Base-by-base conservation (phyloP, 805 yeast genomes). In the Metschnikowia proteae region DNA sequence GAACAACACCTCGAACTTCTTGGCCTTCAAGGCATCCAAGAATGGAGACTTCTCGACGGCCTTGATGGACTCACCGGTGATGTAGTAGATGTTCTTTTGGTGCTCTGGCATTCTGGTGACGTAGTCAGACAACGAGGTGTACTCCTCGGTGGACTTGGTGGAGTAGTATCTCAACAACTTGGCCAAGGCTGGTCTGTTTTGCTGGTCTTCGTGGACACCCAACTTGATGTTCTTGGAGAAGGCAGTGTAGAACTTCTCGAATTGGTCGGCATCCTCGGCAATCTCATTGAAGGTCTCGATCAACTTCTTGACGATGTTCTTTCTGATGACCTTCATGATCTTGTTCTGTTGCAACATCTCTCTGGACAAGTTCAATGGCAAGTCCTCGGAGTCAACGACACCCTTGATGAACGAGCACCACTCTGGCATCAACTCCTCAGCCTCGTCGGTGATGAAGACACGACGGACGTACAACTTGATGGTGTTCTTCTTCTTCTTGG, bases 281-380 rank as follows among this genome's bases (percentile, higher is more conserved):
- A 94, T 94, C 82, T 94, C 99, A 74, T 88, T 91, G 86, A 94
- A 94, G 67, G 97, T 88, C 81, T 94, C 99, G 67, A 94, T 88
- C 70, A 92, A 79, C 79, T 94, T 92, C 91, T 94, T 94, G 74
- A 94, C 95, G 68, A 94, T 86, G 84, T 94, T 94, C 92, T 94
- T 94, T 82, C 95, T 90, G 73, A 94, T 94, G 58, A 94, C 99
- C 87, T 94, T 94, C 78, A 94, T 83, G 75, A 94, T 94, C 88
- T 94, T 94, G 89, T 94, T 94, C 80, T 94, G 99, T 80, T 94
- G 99, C 71, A 94, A 83, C 87, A 95, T 87, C 80, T 94, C 99
- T 88, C 99, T 92, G 64, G 99, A 94, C 79, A 94, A 83, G 92
- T 94, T 94, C 76, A 94, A 86, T 75, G 99, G 99, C 75, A 94